These are phyloP conservation scores for Hibiscus syriacus DNA, from an alignment of 345 rosid species.

Conservation along the genomic window DNA sequence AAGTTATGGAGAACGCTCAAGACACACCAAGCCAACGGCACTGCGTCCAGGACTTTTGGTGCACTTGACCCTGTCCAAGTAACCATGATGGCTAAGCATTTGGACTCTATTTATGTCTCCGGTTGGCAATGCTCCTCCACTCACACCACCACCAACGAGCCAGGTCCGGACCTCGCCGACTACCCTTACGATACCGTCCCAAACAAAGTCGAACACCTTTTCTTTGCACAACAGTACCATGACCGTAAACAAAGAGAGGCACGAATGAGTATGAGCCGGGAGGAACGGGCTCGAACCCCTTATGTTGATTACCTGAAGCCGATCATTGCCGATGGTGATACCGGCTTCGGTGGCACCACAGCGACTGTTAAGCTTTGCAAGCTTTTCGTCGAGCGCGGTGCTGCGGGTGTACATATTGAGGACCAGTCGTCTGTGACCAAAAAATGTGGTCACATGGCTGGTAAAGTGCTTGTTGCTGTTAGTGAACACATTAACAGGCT, in stretches of 20 bases:
- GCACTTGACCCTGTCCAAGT: conserved; percentile 95
- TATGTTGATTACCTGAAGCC: conserved; percentile 89
- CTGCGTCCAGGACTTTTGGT: conserved; percentile 89
- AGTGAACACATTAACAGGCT: conserved; percentile 89
- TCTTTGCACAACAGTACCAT: conserved; percentile 89
- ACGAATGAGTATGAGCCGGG: conserved; percentile 80
- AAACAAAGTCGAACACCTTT: conserved; percentile 89
- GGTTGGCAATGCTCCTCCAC: conserved; percentile 99
- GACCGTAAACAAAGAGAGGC: conserved; percentile 93
- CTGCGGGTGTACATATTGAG: conserved; percentile 93
- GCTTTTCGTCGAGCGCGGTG: conserved; percentile 90
- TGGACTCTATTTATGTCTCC: conserved; percentile 82
- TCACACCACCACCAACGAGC: conserved; percentile 82
- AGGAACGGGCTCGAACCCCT: conserved; percentile 75
- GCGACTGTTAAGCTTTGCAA: conserved; percentile 95
- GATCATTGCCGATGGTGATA: conserved; percentile 95
- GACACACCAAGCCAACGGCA: conserved; percentile 79
- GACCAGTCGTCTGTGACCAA: conserved; percentile 94
- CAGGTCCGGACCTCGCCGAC: conserved; percentile 97
- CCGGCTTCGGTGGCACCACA: conserved; percentile 89
- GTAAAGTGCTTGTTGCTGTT: conserved; percentile 86
- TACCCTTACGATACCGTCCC: conserved; percentile 96
- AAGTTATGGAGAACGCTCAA: conserved; percentile 90
- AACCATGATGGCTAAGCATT: conserved; percentile 92
- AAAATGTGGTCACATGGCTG: conserved; percentile 97